These are phyloP conservation scores for Paracamarosporium sp. DNA, from an alignment of 2,329 filamentous ascomycete genomes.

Conservation along the genomic window DNA sequence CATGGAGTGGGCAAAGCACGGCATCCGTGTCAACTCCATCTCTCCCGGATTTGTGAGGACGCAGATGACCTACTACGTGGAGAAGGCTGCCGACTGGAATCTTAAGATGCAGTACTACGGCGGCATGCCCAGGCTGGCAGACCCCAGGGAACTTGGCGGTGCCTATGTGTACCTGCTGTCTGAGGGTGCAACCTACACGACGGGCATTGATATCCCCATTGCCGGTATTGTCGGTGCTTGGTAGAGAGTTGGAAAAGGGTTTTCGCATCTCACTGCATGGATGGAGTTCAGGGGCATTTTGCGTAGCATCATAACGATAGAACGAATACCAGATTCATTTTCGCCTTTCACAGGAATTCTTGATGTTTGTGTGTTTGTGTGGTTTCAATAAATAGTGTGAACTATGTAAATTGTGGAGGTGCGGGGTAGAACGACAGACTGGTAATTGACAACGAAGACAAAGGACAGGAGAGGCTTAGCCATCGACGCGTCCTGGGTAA, in stretches of 20 bases:
- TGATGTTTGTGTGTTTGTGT: not conserved
- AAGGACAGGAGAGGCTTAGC: not conserved
- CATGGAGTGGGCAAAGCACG: constrained; percentile 83
- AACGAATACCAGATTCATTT: constrained; percentile 13
- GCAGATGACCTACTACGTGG: constrained; percentile 59
- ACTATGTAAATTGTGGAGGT: not conserved
- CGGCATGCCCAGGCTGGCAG: constrained; percentile 59
- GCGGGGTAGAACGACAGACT: not conserved
- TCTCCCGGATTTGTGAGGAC: constrained; percentile 89
- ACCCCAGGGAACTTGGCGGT: constrained; percentile 59
- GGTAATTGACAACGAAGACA: not conserved
- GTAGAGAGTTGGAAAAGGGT: constrained; percentile 23
- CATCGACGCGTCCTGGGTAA: not conserved
- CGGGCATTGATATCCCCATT: constrained; percentile 57
- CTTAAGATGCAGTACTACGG: constrained; percentile 62
- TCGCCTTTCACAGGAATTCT: not conserved
- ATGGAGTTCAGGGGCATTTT: constrained; percentile 22
- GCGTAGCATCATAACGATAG: constrained; percentile 11
- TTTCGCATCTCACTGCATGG: constrained; percentile 22
- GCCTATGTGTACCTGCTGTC: constrained; percentile 58
- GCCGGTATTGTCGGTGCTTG: constrained; percentile 57
- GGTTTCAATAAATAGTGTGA: no score
- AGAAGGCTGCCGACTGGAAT: constrained; percentile 58
- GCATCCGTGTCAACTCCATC: constrained; percentile 84
- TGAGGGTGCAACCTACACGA: constrained; percentile 57